Evolutionary conservation across 2,329 filamentous ascomycete species (phyloP).

Genomic region (Diplocarpon rosae): DNA sequence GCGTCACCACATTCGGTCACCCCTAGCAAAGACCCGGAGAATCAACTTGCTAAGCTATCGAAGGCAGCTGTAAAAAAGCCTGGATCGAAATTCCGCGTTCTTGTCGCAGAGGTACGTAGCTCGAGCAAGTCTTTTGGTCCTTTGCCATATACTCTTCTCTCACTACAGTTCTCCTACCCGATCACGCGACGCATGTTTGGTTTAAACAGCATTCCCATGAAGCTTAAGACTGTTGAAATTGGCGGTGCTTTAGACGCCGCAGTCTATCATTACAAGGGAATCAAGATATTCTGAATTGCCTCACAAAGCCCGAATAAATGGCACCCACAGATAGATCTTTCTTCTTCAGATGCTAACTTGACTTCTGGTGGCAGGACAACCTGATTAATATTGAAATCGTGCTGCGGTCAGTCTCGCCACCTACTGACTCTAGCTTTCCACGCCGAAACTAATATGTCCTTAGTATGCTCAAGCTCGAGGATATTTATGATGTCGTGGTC

Average conservation of each 20-base stretch:
- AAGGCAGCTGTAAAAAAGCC: conserved; percentile 51
- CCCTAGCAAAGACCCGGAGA: conserved; percentile 30
- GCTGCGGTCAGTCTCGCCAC: conserved; percentile 32
- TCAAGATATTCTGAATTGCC: too few relatives aligned
- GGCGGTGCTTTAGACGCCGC: too few relatives aligned
- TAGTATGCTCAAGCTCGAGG: conserved; percentile 61
- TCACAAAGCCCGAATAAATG: too few relatives aligned
- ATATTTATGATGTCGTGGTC: conserved; percentile 78
- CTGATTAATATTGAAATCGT: conserved; percentile 52
- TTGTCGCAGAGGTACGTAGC: conserved; percentile 58
- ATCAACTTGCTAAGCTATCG: conserved; percentile 54
- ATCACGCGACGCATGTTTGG: too few relatives aligned
- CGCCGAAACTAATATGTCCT: conserved; percentile 47
- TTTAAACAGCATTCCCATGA: too few relatives aligned
- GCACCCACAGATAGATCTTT: too few relatives aligned
- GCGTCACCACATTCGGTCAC: conserved; percentile 11
- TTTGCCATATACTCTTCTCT: too few relatives aligned
- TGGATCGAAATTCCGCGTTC: conserved; percentile 57
- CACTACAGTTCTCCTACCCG: too few relatives aligned
- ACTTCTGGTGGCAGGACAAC: conserved; percentile 37
- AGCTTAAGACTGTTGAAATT: too few relatives aligned
- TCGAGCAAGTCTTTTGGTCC: too few relatives aligned
- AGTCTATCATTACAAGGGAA: too few relatives aligned
- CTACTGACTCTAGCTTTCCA: conserved; percentile 12
- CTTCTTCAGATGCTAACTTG: too few relatives aligned